Conservation (phyloP, 179 eudicot species). For the Camellia oleifera region DNA sequence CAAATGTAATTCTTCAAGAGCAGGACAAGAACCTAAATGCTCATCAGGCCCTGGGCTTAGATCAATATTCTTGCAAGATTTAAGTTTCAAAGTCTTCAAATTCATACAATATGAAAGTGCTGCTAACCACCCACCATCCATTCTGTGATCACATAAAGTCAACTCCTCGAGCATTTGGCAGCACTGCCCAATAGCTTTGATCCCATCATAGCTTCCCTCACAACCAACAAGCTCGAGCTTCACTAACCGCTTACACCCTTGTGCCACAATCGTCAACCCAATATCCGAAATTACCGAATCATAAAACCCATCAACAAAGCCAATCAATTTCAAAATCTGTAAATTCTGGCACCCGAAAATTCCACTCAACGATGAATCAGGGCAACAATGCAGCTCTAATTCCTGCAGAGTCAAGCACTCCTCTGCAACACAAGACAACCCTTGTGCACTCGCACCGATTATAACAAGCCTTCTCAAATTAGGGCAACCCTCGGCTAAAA, state of each 20-base stretch:
- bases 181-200: conserved; percentile 89
- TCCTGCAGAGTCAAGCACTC: conserved; percentile 69
- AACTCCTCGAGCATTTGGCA: conserved; percentile 94
- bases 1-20: conserved; percentile 74
- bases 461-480: conserved; percentile 61
- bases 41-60: conserved; percentile 69
- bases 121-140: conserved; percentile 96
- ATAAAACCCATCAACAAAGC: conserved; percentile 62
- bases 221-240: conserved; percentile 89
- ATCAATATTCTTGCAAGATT: conserved; percentile 64
- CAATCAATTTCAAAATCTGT: conserved; percentile 75
- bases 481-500: conserved; percentile 58
- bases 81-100: conserved; percentile 78
- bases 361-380: conserved; percentile 52
- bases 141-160: conserved; percentile 60
- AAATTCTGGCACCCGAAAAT: conserved; percentile 59
- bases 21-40: conserved; percentile 71
- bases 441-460: conserved; percentile 52
- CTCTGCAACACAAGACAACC: conserved; percentile 50
- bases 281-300: conserved; percentile 67
- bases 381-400: conserved; percentile 67
- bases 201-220: conserved; percentile 96
- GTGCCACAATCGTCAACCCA: conserved; percentile 91
- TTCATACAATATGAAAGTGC: conserved; percentile 77
- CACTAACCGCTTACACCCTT: conserved; percentile 79